Percentiles rank a stretch among this genome's conserved stretches.
phyloP scores from a whole-genome alignment of 208 protist species.

The Tritrichomonas musculus region DNA sequence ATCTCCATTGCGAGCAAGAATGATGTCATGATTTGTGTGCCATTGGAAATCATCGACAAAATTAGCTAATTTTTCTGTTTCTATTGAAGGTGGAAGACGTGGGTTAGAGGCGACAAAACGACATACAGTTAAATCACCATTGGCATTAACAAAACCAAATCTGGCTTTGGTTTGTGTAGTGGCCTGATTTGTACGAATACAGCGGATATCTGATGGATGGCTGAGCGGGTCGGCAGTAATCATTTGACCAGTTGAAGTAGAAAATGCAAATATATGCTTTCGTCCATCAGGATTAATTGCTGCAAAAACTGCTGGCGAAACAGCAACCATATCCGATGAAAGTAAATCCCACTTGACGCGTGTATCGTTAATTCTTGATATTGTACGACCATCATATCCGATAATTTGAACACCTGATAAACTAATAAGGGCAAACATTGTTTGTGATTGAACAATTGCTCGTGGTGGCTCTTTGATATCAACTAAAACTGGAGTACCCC shows the following conservation, averaged over 20 bases:
- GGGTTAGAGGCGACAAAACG: not conserved
- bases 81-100: not conserved
- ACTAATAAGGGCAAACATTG: not conserved
- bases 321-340: not conserved
- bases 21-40: slow-evolving; percentile 9
- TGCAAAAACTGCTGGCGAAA: not conserved
- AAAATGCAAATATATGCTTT: not conserved
- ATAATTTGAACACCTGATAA: not conserved
- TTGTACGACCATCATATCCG: not conserved
- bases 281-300: not conserved
- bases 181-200: not conserved
- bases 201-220: not conserved
- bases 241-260: not conserved
- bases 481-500: not conserved
- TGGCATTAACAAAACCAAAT: not conserved
- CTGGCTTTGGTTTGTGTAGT: not conserved
- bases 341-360: not conserved
- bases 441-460: not conserved
- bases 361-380: not conserved
- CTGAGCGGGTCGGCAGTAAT: not conserved
- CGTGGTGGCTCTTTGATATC: not conserved
- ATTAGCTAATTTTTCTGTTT: not conserved
- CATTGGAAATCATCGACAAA: not conserved
- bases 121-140: slow-evolving; percentile 22
- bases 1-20: not conserved